Base-by-base conservation (phyloP, 495 filamentous ascomycete species). In the Ramalina intermedia region DNA sequence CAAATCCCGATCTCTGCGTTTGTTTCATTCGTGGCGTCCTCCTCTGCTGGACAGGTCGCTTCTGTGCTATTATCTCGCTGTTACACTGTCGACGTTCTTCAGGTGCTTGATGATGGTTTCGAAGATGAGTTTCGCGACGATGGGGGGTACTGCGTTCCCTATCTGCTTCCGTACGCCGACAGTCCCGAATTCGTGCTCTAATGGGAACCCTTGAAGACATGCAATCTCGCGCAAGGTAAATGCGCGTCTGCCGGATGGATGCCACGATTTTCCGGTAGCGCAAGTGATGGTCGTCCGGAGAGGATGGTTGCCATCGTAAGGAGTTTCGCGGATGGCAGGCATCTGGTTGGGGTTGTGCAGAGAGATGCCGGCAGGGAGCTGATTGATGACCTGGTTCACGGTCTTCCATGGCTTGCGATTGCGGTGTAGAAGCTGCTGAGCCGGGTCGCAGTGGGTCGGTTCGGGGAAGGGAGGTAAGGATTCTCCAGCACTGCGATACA, bases 101-200 rank as follows among this genome's bases (percentile, higher is more conserved):
- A 90, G 55, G 37, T 74, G 73, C 29, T 61, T 65, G 14, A 68
- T 64, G 1, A 89, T 66, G 49, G 80, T 73, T 33, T 63, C 52
- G 53, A 80, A 85, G 0, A 93, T 52, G 0, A 70, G 67, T 42
- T 72, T 65, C 0, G 80, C 81, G 0, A 87, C 65, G 9, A 65
- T 50, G 0, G 88, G 80, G 0, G 89, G 85, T 12, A 94, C 86
- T 0, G 88, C 86, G 61, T 96, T 95, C 0, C 90, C 90, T 52
- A 95, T 85, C 58, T 90, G 84, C 53, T 69, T 80, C 43, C 73
- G 76, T 3, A 76, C 64, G 4, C 58, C 50, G 9, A 9, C 14
- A 0, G 41, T 48, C 0, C 49, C 47, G 52, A 94, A 94, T 2
- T 65, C 56, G 63, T 85, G 82, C 2, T 67, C 60, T 0, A 65